Conservation (phyloP, 371 early-diverging fungal species). For the Vairimorpha apis region DNA sequence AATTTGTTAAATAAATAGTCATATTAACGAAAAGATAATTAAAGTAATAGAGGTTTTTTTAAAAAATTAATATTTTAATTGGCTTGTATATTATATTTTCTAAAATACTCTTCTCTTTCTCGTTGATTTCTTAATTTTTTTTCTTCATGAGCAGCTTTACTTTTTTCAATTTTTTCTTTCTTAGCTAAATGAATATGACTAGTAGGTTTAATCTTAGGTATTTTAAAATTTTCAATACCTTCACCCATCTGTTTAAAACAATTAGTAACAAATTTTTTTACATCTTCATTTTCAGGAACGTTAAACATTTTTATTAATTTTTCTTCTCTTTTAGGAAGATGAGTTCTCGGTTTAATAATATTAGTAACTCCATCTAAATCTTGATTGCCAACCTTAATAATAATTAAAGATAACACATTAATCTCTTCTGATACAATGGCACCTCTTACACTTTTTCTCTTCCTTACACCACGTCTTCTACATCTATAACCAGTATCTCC, state of each 20-base stretch:
- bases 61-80: slow-evolving; percentile 2
- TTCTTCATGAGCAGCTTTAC: slow-evolving; percentile 14
- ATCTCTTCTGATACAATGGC: slow-evolving; percentile 92
- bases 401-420: slow-evolving; percentile 79
- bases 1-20: not conserved
- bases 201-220: slow-evolving; percentile 45
- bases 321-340: slow-evolving; percentile 92
- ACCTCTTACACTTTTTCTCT: slow-evolving; percentile 96
- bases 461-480: slow-evolving; percentile 90
- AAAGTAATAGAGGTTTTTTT: not conserved
- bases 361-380: slow-evolving; percentile 92
- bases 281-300: slow-evolving; percentile 86
- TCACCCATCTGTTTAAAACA: slow-evolving; percentile 23
- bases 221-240: slow-evolving; percentile 46
- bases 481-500: slow-evolving; percentile 97
- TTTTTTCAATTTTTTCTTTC: slow-evolving; percentile 16
- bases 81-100: slow-evolving; percentile 30
- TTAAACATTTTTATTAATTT: slow-evolving; percentile 94
- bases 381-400: slow-evolving; percentile 87
- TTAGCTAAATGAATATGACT: slow-evolving; percentile 15
- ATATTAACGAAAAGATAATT: not conserved
- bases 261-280: slow-evolving; percentile 82
- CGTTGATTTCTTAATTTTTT: slow-evolving; percentile 27
- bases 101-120: slow-evolving; percentile 34
- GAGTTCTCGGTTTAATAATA: slow-evolving; percentile 76